Conservation (phyloP, 176 grass and related monocot genomes). For the Echinochloa phyllopogon region DNA sequence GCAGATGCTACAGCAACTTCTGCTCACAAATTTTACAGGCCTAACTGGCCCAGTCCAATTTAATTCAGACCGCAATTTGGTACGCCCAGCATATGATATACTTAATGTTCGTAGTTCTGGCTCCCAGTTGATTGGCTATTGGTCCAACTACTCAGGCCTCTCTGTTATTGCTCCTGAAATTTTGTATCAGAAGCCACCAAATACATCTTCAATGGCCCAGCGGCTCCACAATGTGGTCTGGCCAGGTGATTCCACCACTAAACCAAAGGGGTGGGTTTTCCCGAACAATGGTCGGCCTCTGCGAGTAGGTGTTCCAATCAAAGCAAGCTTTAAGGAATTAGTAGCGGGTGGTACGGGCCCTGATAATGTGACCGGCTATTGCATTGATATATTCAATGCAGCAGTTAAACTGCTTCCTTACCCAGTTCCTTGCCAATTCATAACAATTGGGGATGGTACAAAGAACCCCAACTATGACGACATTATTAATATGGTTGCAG, state of each 20-base stretch:
- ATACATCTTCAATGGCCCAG: slow-evolving; percentile 52
- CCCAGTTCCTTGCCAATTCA: slow-evolving; percentile 75
- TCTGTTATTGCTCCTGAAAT: slow-evolving; percentile 75
- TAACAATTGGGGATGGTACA: slow-evolving; percentile 66
- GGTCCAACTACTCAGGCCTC: slow-evolving; percentile 82
- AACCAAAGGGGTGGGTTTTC: slow-evolving; percentile 83
- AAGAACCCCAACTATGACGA: slow-evolving; percentile 69
- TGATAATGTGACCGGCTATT: slow-evolving; percentile 67
- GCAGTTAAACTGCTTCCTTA: slow-evolving; percentile 77
- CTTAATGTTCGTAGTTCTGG: slow-evolving; percentile 61
- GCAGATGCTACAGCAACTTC: slow-evolving; percentile 68
- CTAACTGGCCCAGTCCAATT: slow-evolving; percentile 68
- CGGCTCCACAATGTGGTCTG: slow-evolving; percentile 61
- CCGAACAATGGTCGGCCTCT: slow-evolving; percentile 80
- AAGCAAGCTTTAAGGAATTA: slow-evolving; percentile 79
- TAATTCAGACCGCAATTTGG: slow-evolving; percentile 63
- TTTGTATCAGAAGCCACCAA: slow-evolving; percentile 62
- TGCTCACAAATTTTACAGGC: slow-evolving; percentile 80
- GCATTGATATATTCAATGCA: slow-evolving; percentile 79
- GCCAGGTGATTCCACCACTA: slow-evolving; percentile 55
- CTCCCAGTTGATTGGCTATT: slow-evolving; percentile 69
- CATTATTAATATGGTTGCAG: slow-evolving; percentile 66
- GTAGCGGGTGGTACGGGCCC: slow-evolving; percentile 45
- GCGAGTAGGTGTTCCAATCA: slow-evolving; percentile 78
- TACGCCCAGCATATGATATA: slow-evolving; percentile 78